Percentiles rank a stretch among this genome's conserved stretches.
Conservation (phyloP, 768 basidiomycete genomes). For the Boletus pseudopeckii region DNA sequence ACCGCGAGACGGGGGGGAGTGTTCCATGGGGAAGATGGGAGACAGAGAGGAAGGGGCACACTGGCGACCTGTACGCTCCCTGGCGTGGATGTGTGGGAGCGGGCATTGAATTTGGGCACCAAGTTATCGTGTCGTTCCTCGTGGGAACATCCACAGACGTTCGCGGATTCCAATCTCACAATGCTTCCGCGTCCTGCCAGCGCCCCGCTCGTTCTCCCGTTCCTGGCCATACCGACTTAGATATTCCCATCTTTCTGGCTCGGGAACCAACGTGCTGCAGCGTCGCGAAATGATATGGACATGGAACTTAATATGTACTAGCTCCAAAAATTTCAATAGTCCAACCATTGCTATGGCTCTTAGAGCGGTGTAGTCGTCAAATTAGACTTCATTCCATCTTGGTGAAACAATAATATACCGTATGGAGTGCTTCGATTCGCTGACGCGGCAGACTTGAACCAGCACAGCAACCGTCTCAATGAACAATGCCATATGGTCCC, state of each 20-base stretch:
- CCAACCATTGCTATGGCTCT: no score
- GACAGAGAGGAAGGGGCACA: conserved; percentile 30
- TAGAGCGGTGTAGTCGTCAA: conserved; percentile 10
- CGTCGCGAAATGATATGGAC: no score
- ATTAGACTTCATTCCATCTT: conserved; percentile 13
- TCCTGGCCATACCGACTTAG: conserved; percentile 4
- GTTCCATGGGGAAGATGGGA: conserved; percentile 36
- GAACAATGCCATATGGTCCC: background rate
- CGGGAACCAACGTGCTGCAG: no score
- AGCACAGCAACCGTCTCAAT: conserved; percentile 7
- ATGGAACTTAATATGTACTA: no score
- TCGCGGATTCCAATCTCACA: conserved; percentile 34
- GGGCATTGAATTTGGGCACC: conserved; percentile 39
- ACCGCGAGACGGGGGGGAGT: conserved; percentile 49
- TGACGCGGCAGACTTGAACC: conserved; percentile 16
- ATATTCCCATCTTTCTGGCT: no score
- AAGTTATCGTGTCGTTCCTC: conserved; percentile 39
- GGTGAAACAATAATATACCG: conserved; percentile 14
- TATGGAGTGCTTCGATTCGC: background rate
- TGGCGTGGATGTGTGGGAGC: conserved; percentile 38
- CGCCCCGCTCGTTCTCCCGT: conserved; percentile 26
- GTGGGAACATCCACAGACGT: conserved; percentile 28
- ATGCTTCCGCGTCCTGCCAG: conserved; percentile 34
- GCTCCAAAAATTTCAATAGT: no score
- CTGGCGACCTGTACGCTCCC: conserved; percentile 12